Base-by-base conservation (phyloP, 805 yeast species). In the Ogataea ganodermae region DNA sequence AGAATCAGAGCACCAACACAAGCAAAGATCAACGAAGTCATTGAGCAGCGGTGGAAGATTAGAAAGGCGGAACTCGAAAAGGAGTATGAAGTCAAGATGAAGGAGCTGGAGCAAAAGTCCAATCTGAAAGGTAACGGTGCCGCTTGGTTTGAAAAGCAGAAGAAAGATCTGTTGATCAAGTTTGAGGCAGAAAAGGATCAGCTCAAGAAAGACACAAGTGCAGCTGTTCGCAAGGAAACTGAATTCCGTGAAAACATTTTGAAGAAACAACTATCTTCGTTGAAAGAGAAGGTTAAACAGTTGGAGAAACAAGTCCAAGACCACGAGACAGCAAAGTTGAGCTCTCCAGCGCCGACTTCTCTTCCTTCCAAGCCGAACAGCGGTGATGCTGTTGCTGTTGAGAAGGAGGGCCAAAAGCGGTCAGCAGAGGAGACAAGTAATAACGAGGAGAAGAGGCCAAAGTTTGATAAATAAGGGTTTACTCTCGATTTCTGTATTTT, bases 171-270 rank as follows among this genome's bases (percentile, higher is more conserved):
- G 40, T 36, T 55, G 21, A 52, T 49, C 27, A 54, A 54, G 28
- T 56, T 63, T 48, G 51, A 61, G 55, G 36, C 46, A 33, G 60
- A 48, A 46, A 63, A 63, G 63, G 59, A 69, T 52, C 67, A 71
- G 49, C 70, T 73, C 37, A 71, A 75, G 16, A 73, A 70, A 26
- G 76, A 72, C 38, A 73, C 77, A 2, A 68, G 78, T 41, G 69
- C 71, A 44, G 76, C 78, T 21, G 75, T 79, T 35, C 77, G 78
- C 42, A 78, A 80, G 59, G 82, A 81, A 57, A 75, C 74, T 40
- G 84, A 78, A 49, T 75, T 85, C 63, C 77, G 81, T 55, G 73
- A 75, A 47, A 77, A 74, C 49, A 75, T 84, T 63, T 68, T 80
- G 55, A 76, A 74, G 55, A 71, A 72, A 52, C 81, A 77, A 61